These are phyloP conservation scores for Phytophthora macrochlamydospora DNA, from an alignment of 352 stramenopile species.

Conservation along the genomic window DNA sequence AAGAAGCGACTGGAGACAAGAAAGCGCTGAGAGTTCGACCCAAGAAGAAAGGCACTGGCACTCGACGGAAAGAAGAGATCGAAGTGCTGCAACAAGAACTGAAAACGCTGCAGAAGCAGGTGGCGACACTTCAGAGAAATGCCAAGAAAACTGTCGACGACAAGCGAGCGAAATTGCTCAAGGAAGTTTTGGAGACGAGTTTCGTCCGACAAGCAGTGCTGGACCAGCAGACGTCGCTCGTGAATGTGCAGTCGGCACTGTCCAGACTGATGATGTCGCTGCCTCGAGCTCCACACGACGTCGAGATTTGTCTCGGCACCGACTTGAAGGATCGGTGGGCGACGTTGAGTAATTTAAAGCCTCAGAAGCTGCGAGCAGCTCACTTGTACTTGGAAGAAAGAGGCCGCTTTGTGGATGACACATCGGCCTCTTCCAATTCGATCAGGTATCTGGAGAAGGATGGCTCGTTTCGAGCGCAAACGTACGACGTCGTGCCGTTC, in stretches of 20 bases:
- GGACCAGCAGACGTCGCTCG: slow-evolving; percentile 33
- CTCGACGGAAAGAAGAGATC: slow-evolving; percentile 24
- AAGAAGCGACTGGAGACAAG: neutral
- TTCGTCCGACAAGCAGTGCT: slow-evolving; percentile 34
- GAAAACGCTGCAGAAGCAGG: slow-evolving; percentile 16
- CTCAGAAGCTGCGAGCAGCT: slow-evolving; percentile 20
- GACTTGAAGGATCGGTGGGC: slow-evolving; percentile 21
- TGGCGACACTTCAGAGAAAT: slow-evolving; percentile 11
- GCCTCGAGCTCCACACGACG: slow-evolving; percentile 23
- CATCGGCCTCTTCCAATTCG: slow-evolving; percentile 22
- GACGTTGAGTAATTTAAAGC: slow-evolving; percentile 29
- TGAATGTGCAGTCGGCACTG: slow-evolving; percentile 38
- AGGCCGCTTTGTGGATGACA: slow-evolving; percentile 24
- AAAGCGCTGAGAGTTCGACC: neutral
- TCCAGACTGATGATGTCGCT: slow-evolving; percentile 33
- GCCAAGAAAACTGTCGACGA: neutral
- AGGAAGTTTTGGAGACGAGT: slow-evolving; percentile 17
- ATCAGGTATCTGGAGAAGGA: slow-evolving; percentile 34
- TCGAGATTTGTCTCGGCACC: slow-evolving; percentile 25
- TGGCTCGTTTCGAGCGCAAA: slow-evolving; percentile 37
- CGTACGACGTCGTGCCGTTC: slow-evolving; percentile 48
- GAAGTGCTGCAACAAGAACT: slow-evolving; percentile 19
- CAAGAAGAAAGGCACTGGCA: neutral
- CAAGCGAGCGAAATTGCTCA: slow-evolving; percentile 12
- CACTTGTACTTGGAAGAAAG: slow-evolving; percentile 29